phyloP scores from a whole-genome alignment of 441 rosid genomes.

The Aleurites moluccanus region DNA sequence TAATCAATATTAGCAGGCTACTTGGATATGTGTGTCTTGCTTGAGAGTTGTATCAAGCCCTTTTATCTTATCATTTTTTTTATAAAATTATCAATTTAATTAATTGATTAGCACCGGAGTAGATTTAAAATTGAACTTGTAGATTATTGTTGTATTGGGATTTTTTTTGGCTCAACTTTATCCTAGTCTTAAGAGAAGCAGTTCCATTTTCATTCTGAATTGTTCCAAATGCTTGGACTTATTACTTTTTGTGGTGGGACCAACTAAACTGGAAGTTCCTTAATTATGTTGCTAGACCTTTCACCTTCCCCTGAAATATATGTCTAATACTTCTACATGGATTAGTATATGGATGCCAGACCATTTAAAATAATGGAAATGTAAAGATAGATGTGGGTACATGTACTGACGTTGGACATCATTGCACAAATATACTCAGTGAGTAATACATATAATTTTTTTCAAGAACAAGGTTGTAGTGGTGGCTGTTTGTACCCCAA shows the following conservation, averaged over 20 bases:
- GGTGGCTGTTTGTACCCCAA: too few species aligned
- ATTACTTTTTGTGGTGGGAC: neutral
- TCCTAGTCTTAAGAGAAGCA: neutral
- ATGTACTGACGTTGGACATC: neutral
- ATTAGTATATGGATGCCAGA: neutral
- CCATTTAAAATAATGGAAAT: neutral
- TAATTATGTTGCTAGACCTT: neutral
- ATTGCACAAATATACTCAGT: too few species aligned
- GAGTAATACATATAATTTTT: too few species aligned
- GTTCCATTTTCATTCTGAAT: neutral
- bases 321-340: neutral
- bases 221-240: neutral
- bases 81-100: neutral
- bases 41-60: neutral
- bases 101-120: neutral
- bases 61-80: neutral
- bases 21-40: neutral
- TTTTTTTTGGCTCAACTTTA: neutral
- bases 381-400: neutral
- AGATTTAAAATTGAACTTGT: neutral
- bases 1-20: neutral
- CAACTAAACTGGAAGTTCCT: neutral
- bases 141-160: neutral
- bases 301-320: neutral
- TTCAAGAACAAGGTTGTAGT: too few species aligned